phyloP scores from a whole-genome alignment of 495 filamentous ascomycete genomes.

The Diplogelasinospora grovesii region DNA sequence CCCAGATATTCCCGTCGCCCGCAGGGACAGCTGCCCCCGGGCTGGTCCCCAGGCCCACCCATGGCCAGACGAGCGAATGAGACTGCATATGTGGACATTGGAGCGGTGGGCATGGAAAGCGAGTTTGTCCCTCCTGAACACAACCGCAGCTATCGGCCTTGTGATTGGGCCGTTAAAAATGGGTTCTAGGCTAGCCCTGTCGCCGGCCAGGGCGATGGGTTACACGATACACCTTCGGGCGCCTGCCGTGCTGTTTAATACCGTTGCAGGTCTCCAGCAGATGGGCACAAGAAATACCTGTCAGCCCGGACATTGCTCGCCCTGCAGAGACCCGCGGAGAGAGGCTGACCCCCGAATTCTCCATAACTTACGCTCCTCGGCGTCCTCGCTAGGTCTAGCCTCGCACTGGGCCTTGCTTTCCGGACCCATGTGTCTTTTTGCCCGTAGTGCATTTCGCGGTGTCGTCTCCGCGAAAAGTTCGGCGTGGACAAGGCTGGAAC shows the following conservation, averaged over 20 bases:
- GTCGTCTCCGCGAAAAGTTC: no score
- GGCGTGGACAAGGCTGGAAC: no score
- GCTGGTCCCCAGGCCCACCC: no score
- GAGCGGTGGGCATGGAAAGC: no score
- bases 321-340: background rate
- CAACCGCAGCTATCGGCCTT: background rate
- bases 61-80: no score
- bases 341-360: background rate
- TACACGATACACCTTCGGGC: background rate
- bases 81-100: no score
- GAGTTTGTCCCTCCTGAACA: constrained; percentile 3
- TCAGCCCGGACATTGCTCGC: background rate
- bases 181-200: background rate
- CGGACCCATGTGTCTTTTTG: background rate
- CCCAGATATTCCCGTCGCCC: no score
- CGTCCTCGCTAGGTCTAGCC: no score
- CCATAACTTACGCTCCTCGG: background rate
- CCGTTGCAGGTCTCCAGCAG: no score
- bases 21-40: no score
- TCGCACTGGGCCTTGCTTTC: no score
- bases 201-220: background rate
- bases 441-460: no score
- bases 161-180: background rate
- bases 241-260: background rate
- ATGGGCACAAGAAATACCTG: background rate